These are phyloP conservation scores for Panellus pusillus DNA, from an alignment of 768 basidiomycete species.

Conservation along the genomic window DNA sequence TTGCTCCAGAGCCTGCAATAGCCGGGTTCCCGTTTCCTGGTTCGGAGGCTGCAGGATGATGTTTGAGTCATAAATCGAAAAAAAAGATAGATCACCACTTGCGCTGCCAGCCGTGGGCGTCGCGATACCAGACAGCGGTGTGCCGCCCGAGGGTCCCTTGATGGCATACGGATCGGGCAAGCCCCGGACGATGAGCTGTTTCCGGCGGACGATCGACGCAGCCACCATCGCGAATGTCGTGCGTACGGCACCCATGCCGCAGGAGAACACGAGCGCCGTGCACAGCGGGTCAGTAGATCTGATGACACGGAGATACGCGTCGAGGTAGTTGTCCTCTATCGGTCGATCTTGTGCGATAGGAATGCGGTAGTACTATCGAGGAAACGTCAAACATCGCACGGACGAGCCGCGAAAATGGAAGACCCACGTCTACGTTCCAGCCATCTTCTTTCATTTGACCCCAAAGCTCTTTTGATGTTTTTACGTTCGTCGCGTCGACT, in stretches of 20 bases:
- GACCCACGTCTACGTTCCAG: conserved; percentile 85
- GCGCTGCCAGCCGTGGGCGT: conserved; percentile 8
- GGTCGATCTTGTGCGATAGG: conserved; percentile 94
- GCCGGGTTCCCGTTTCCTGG: conserved; percentile 52
- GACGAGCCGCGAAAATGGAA: conserved; percentile 4
- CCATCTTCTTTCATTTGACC: conserved; percentile 74
- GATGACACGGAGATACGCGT: conserved; percentile 86
- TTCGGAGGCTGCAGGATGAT: conserved; percentile 23
- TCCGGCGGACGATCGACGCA: conserved; percentile 81
- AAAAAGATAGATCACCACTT: conserved; percentile 31
- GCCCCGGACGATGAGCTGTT: conserved; percentile 65
- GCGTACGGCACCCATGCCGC: conserved; percentile 95
- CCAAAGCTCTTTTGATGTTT: conserved; percentile 87
- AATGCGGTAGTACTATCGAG: conserved; percentile 76
- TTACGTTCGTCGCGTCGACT: conserved; percentile 80
- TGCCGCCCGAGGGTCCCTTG: conserved; percentile 25
- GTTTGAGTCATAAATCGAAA: background rate
- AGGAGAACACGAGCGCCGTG: conserved; percentile 89
- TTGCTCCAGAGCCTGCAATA: conserved; percentile 68
- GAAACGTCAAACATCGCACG: conserved; percentile 17
- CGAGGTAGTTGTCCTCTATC: conserved; percentile 97
- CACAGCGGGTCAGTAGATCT: conserved; percentile 73
- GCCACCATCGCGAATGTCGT: conserved; percentile 99
- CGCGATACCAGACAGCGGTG: conserved; percentile 5
- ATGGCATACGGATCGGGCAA: conserved; percentile 75